phyloP scores from a whole-genome alignment of 495 filamentous ascomycete species.

The Staphylotrichum tortipilum region DNA sequence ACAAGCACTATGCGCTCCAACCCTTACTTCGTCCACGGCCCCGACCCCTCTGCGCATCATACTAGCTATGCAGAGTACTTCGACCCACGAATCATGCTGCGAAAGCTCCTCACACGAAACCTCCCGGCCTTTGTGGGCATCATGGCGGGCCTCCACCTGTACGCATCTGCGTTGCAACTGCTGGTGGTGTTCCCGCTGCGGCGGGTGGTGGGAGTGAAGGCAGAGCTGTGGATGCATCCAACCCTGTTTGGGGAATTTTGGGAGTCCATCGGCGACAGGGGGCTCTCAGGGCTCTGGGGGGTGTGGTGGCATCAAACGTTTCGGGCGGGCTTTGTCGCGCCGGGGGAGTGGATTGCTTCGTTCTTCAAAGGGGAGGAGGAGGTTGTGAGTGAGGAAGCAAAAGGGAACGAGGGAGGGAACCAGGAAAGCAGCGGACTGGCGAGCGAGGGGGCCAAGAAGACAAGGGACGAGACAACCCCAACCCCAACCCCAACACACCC shows the following conservation, averaged over 20 bases:
- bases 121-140: slow-evolving; percentile 42
- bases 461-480: too few relatives aligned
- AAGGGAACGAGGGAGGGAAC: background rate
- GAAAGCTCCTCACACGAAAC: slow-evolving; percentile 44
- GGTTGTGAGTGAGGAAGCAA: too few relatives aligned
- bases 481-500: too few relatives aligned
- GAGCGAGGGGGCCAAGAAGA: too few relatives aligned
- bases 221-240: slow-evolving; percentile 58
- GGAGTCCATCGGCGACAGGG: slow-evolving; percentile 49
- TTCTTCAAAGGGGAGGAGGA: too few relatives aligned
- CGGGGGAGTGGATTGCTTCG: slow-evolving; percentile 29
- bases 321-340: slow-evolving; percentile 58
- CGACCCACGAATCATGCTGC: slow-evolving; percentile 12
- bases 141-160: slow-evolving; percentile 33
- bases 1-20: slow-evolving; percentile 61
- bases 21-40: slow-evolving; percentile 58
- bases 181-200: background rate
- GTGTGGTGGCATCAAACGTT: slow-evolving; percentile 88
- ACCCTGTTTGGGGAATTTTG: slow-evolving; percentile 50
- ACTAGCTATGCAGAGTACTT: slow-evolving; percentile 4
- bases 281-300: slow-evolving; percentile 70
- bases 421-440: background rate
- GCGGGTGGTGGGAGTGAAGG: slow-evolving; percentile 28
- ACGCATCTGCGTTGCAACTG: slow-evolving; percentile 19
- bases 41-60: slow-evolving; percentile 30